phyloP scores from a whole-genome alignment of 176 grass and related monocot genomes.

The Zizania latifolia region DNA sequence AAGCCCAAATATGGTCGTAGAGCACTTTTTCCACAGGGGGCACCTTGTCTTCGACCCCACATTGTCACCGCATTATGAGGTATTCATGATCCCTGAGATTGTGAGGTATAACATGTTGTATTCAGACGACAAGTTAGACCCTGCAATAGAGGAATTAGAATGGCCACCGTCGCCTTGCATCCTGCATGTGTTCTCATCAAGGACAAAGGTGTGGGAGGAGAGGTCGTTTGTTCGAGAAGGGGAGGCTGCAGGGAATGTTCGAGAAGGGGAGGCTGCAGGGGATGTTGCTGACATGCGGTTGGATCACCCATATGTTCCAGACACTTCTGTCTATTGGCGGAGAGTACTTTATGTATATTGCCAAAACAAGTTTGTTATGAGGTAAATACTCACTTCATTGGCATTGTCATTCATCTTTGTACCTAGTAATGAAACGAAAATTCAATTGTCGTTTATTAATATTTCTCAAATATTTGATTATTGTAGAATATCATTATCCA shows the following conservation, averaged over 20 bases:
- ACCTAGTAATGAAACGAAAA: background rate
- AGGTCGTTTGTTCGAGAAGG: background rate
- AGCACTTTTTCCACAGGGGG: background rate
- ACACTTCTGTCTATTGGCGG: background rate
- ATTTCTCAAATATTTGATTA: background rate
- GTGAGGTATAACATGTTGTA: too few relatives aligned
- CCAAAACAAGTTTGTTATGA: background rate
- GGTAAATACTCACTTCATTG: too few relatives aligned
- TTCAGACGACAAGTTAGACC: background rate
- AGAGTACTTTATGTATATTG: background rate
- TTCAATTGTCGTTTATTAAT: background rate
- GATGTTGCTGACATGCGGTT: background rate
- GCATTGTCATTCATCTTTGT: background rate
- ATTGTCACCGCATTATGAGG: background rate
- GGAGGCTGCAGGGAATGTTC: background rate
- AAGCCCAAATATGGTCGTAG: background rate
- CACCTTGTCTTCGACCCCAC: background rate
- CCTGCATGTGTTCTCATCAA: background rate
- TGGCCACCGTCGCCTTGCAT: background rate
- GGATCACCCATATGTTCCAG: background rate
- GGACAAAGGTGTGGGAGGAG: background rate
- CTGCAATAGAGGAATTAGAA: background rate
- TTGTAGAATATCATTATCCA: background rate
- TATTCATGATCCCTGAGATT: background rate
- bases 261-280: conserved; percentile 7